Base-by-base conservation (phyloP, 73 alveolate species). In the Urostyla sp. region DNA sequence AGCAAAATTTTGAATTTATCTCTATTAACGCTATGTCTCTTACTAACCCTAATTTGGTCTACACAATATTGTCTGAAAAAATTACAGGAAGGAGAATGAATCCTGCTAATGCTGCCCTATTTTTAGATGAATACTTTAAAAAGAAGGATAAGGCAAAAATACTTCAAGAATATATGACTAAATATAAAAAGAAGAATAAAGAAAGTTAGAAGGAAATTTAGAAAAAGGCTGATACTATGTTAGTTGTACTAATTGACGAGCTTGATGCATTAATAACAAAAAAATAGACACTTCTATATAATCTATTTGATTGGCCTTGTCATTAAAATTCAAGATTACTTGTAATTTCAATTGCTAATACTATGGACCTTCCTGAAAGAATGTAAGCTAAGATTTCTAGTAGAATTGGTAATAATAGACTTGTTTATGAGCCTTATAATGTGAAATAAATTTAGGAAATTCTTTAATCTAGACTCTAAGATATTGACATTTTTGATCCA, bases 291-390 rank as follows among this genome's bases (percentile, higher is more conserved):
- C 84, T 93, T 36, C 89, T 96, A 37, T 96, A 96, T 83, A 94
- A 96, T 54, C 74, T 96, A 16, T 88, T 96, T 69, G 97, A 96
- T 67, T 96, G 99, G 99, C 95, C 99, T 0, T 89, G 92, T 59
- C 81, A 85, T 52, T 77, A 60, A 28, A 60, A 83, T 24, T 96
- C 99, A 1, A 76, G 91, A 48, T 72, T 96, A 46, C 89, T 94
- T 10, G 90, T 95, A 18, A 83, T 95, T 28, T 75, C 97, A 30
- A 96, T 96, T 59, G 98, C 99, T 1, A 96, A 96, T 51, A 96
- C 99, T n/a, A 93, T 95, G 96, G 98, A 96, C 82, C 84, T 96
- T 24, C 98, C 99, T 21, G 98, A 96, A 57, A 76, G 87, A 57
- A 77, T 96, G 66, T 48, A 75, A 53, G 94, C 90, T 2, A 96